Conservation (phyloP, 1,139 yeast genomes). For the Diutina pseudorugosa region DNA sequence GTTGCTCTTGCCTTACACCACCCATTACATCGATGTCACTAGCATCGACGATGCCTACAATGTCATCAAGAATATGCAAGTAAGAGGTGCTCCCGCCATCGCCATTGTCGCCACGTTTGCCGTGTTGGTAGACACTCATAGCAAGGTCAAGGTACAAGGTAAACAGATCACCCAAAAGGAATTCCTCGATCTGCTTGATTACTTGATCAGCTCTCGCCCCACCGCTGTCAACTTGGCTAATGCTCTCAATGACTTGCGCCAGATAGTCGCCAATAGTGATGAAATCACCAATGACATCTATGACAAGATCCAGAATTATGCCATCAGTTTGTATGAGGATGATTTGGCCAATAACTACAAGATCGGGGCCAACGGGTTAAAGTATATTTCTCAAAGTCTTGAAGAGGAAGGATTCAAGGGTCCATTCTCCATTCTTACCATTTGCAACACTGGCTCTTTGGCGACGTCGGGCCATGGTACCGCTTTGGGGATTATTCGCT, state of each 20-base stretch:
- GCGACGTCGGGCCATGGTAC: conserved; percentile 98
- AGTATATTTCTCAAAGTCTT: conserved; percentile 44
- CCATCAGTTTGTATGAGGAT: conserved; percentile 52
- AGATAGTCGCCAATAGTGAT: conserved; percentile 15
- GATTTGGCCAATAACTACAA: conserved; percentile 66
- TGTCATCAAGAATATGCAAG: conserved; percentile 84
- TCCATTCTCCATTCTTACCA: conserved; percentile 71
- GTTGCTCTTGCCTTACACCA: conserved; percentile 65
- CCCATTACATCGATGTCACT: conserved; percentile 50
- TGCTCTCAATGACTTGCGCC: conserved; percentile 53
- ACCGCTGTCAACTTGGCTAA: conserved; percentile 89
- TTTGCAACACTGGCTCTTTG: conserved; percentile 78
- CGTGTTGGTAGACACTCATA: conserved; percentile 55
- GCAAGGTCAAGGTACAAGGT: conserved; percentile 9
- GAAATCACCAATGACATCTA: conserved; percentile 17
- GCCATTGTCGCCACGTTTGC: conserved; percentile 90
- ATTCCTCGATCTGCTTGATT: conserved; percentile 41
- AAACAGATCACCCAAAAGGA: conserved; percentile 13
- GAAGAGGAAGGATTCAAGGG: conserved; percentile 40
- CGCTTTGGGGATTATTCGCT: conserved; percentile 82
- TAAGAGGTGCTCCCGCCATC: conserved; percentile 97
- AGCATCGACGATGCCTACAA: conserved; percentile 62
- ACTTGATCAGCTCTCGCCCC: conserved; percentile 70
- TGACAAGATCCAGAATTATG: conserved; percentile 32
- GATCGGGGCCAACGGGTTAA: conserved; percentile 73